Base-by-base conservation (phyloP, 164 flowering plant genomes). In the Malania oleifera region DNA sequence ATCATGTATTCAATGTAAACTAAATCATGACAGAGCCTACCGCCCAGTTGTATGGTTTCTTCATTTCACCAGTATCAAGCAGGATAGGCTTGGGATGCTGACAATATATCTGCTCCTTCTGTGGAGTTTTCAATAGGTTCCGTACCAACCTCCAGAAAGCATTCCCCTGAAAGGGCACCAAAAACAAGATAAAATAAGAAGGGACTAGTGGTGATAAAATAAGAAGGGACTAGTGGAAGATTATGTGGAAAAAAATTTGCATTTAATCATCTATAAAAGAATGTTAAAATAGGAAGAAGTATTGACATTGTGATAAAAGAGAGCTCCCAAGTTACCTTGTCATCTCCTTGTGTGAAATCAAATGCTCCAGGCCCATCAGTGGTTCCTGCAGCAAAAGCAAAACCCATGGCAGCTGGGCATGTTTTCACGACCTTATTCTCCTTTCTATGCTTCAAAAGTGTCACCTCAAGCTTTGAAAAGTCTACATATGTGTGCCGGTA, bases 381-480 rank as follows among this genome's bases (percentile, higher is more conserved):
- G 12, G 89, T 84, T 24, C 89, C 89, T 1, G 89, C 89, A 0
- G 89, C 86, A 59, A 84, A 84, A 47, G 80, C 86, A 1, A 80
- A 79, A 1, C 89, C 89, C 6, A 84, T 70, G 1, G 82, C 89
- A 0, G 86, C 86, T 1, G 89, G 86, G 52, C 89, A 84, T 2
- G 89, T 82, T 64, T 50, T 71, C 19, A 65, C 82, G 0, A 53
- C 62, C 3, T 19, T 38, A 31, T 68, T 67, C 11, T n/a, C 64
- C 67, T 2, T 65, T 75, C 41, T 69, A 62, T 24, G 59, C 65
- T 20, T 20, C 14, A 6, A 10, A 20, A 45, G 49, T n/a, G 18
- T 20, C n/a, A 84, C 83, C 35, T 73, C 61, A n/a, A 84, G 66
- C 27, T 80, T 60, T 15, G 86, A 76, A 41, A 82, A 71, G 52